Percentiles rank a stretch among this genome's conserved stretches.
Conservation (phyloP, 805 yeast species). For the Saccharomycopsis schoenii region DNA sequence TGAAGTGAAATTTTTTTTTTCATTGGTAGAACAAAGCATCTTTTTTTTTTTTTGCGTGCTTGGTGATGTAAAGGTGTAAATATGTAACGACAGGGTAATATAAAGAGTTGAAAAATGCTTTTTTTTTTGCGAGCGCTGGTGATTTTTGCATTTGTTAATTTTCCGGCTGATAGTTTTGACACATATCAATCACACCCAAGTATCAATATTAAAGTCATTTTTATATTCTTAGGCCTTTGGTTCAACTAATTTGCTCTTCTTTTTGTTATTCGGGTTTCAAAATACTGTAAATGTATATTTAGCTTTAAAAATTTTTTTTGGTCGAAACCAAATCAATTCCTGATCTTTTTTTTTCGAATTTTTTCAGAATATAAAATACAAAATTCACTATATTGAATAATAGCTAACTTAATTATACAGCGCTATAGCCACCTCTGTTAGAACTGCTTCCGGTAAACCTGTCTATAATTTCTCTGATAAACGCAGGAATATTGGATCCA, state of each 20-base stretch:
- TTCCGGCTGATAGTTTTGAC: no score
- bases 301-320: no score
- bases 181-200: no score
- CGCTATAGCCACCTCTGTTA: constrained; percentile 79
- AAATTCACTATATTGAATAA: neutral
- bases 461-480: constrained; percentile 55
- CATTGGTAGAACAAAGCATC: neutral
- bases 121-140: no score
- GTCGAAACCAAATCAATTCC: no score
- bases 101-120: no score
- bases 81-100: neutral
- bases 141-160: no score
- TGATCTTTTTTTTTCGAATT: neutral
- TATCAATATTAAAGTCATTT: no score
- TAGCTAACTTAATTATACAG: constrained; percentile 42
- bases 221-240: no score
- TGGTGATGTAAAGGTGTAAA: neutral
- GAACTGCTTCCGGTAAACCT: constrained; percentile 51
- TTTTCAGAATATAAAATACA: neutral
- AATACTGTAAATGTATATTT: no score
- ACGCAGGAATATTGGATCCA: constrained; percentile 50
- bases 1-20: neutral
- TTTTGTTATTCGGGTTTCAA: no score
- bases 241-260: no score
- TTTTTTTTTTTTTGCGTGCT: neutral